These are phyloP conservation scores for Alnus rubra DNA, from an alignment of 306 rosid species.

Conservation along the genomic window DNA sequence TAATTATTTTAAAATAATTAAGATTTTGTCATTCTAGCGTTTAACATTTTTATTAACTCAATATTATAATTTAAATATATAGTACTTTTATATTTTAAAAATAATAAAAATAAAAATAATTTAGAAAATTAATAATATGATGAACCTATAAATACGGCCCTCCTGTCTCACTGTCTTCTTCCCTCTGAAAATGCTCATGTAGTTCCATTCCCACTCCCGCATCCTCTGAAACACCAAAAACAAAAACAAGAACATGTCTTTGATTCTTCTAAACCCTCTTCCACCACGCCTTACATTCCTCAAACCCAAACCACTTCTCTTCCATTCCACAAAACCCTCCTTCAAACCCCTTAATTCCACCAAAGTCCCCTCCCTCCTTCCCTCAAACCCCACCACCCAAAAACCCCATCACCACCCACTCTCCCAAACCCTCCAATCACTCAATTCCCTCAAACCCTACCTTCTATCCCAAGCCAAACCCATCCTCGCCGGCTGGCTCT, in stretches of 20 bases:
- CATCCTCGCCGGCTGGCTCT: conserved; percentile 74
- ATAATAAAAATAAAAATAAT: too few species aligned
- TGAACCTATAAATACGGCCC: too few species aligned
- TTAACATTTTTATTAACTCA: too few species aligned
- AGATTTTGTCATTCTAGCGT: too few species aligned
- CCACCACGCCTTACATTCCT: conserved; percentile 8
- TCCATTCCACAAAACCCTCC: background rate
- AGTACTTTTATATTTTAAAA: too few species aligned
- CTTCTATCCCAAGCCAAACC: conserved; percentile 42
- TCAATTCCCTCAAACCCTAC: conserved; percentile 53
- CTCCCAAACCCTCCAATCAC: conserved; percentile 32
- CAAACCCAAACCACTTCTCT: background rate
- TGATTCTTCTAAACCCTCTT: conserved; percentile 24
- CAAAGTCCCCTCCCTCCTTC: conserved; percentile 25
- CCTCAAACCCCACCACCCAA: conserved; percentile 12
- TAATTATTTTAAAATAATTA: too few species aligned
- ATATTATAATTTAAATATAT: too few species aligned
- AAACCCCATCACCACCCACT: conserved; percentile 17
- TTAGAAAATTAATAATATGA: too few species aligned
- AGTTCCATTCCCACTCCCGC: background rate
- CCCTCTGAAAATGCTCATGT: background rate
- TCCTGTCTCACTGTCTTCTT: background rate
- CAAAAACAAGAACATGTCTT: conserved; percentile 11
- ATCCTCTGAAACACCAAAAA: background rate
- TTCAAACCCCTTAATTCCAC: conserved; percentile 25